A percentile compares a stretch with the other conserved stretches of the same genome.
phyloP scores from a whole-genome alignment of 2,329 filamentous ascomycete species.

The Exophiala lecanii-corni region DNA sequence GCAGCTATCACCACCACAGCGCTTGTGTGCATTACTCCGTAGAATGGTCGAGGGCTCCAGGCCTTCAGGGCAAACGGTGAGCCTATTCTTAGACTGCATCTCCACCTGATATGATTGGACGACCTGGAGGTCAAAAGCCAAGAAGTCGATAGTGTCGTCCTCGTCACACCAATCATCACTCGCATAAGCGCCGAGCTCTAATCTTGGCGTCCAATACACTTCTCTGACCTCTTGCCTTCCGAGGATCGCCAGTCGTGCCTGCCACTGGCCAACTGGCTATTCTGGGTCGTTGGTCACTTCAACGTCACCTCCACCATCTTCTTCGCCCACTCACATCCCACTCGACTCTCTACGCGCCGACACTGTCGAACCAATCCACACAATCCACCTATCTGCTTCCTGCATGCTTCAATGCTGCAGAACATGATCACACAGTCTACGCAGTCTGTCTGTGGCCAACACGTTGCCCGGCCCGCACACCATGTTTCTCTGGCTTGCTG shows the following conservation, averaged over 20 bases:
- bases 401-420: constrained; percentile 8
- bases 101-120: neutral
- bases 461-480: constrained; percentile 4
- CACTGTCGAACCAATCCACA: constrained; percentile 3
- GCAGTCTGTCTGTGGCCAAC: constrained; percentile 15
- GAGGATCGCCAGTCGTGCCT: neutral
- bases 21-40: too few species aligned
- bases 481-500: constrained; percentile 1
- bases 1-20: too few species aligned
- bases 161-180: constrained; percentile 15
- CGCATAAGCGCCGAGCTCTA: constrained; percentile 14
- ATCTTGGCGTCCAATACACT: neutral
- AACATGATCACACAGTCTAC: constrained; percentile 4
- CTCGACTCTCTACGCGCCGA: constrained; percentile 16
- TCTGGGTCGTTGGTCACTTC: too few species aligned
- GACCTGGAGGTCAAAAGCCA: neutral
- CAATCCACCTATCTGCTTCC: constrained; percentile 8
- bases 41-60: too few species aligned
- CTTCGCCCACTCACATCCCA: constrained; percentile 3
- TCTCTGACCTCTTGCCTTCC: neutral
- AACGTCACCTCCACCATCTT: neutral
- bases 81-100: too few species aligned
- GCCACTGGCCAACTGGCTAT: too few species aligned
- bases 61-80: too few species aligned
- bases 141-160: neutral